A percentile compares a stretch with the other conserved stretches of the same genome.
Evolutionary conservation across 2,329 filamentous ascomycete species (phyloP).

Genomic region (Botryosphaeria dothidea): DNA sequence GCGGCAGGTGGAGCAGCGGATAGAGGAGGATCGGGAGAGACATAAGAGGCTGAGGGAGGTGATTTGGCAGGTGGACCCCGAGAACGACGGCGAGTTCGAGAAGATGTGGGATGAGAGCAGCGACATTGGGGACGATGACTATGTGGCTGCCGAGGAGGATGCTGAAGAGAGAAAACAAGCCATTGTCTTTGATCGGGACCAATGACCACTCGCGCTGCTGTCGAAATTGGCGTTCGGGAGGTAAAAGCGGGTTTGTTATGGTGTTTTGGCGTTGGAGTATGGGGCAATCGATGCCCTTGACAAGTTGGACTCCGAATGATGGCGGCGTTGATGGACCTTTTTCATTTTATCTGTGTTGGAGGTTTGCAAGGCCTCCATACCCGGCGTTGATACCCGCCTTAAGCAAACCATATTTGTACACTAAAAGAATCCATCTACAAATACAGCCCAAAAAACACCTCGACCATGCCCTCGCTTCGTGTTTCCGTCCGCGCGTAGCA

Average conservation of each 20-base stretch:
- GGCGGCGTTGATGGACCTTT: conserved; percentile 17
- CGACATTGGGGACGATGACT: conserved; percentile 85
- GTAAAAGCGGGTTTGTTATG: not conserved
- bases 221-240: not conserved
- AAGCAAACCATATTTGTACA: conserved; percentile 37
- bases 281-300: not conserved
- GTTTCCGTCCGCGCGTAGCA: conserved; percentile 6
- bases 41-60: conserved; percentile 90
- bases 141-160: conserved; percentile 75
- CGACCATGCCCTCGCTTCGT: conserved; percentile 5
- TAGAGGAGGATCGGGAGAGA: conserved; percentile 93
- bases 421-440: conserved; percentile 32
- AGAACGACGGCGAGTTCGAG: conserved; percentile 70
- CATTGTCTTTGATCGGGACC: conserved; percentile 39
- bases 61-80: conserved; percentile 82
- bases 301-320: not conserved
- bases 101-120: conserved; percentile 86
- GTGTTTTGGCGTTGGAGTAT: not conserved
- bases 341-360: conserved; percentile 26
- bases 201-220: not conserved
- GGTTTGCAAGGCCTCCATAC: conserved; percentile 22
- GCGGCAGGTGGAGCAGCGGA: conserved; percentile 88
- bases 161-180: conserved; percentile 54
- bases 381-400: conserved; percentile 18
- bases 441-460: conserved; percentile 29